Conservation (phyloP, 1,284 basidiomycete genomes). For the Agaricales sp. region DNA sequence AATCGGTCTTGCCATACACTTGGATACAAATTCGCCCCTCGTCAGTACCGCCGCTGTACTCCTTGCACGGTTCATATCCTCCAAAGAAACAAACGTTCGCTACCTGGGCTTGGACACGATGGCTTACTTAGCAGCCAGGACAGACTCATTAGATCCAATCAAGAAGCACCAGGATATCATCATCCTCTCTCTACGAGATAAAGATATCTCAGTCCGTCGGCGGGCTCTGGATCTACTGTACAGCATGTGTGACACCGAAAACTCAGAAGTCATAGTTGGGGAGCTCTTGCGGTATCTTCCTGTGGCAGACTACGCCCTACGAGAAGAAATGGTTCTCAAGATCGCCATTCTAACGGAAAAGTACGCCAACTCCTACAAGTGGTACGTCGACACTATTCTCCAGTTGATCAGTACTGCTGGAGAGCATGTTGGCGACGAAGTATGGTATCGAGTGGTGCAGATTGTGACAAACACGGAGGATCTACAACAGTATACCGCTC, state of each 20-base stretch:
- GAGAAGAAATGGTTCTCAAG: constrained; percentile 98
- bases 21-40: constrained; percentile 86
- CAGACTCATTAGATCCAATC: constrained; percentile 83
- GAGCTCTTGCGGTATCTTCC: constrained; percentile 90
- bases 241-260: constrained; percentile 97
- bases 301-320: constrained; percentile 90
- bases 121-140: constrained; percentile 93
- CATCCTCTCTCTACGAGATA: constrained; percentile 88
- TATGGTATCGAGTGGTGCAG: constrained; percentile 98
- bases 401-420: constrained; percentile 94
- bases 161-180: constrained; percentile 96
- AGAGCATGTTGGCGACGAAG: constrained; percentile 97
- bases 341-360: constrained; percentile 98
- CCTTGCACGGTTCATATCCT: constrained; percentile 91
- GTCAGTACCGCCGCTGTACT: constrained; percentile 88
- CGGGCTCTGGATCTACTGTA: constrained; percentile 93
- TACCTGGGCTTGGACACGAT: constrained; percentile 98
- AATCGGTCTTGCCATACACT: constrained; percentile 93
- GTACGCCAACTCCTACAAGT: constrained; percentile 90
- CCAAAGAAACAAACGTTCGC: constrained; percentile 96
- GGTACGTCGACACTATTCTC: constrained; percentile 95
- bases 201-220: constrained; percentile 93
- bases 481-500: constrained; percentile 89
- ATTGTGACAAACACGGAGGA: constrained; percentile 99
- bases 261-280: constrained; percentile 91